phyloP scores from a whole-genome alignment of 2,329 filamentous ascomycete genomes.

The Aspergillaceae sp. region DNA sequence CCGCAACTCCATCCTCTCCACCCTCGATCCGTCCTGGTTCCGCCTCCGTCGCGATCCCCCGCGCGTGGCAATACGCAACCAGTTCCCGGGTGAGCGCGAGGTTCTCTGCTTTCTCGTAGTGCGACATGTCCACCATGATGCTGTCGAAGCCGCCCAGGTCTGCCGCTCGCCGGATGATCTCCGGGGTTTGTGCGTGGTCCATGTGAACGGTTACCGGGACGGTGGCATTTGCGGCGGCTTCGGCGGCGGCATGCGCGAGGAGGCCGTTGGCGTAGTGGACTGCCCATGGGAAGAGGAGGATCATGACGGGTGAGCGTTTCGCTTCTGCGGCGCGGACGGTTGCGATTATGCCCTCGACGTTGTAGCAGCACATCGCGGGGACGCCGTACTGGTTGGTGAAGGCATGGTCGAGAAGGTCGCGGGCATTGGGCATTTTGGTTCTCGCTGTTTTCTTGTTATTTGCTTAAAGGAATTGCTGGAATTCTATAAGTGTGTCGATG shows the following conservation, averaged over 20 bases:
- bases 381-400: conserved; percentile 50
- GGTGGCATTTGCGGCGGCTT: conserved; percentile 47
- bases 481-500: no score
- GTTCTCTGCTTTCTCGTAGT: conserved; percentile 64
- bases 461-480: not conserved
- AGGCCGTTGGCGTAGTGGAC: conserved; percentile 54
- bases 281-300: conserved; percentile 68
- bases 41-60: conserved; percentile 61
- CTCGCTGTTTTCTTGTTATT: not conserved
- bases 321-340: conserved; percentile 61
- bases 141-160: conserved; percentile 58
- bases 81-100: conserved; percentile 55
- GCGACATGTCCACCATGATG: conserved; percentile 72
- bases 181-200: conserved; percentile 58
- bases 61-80: conserved; percentile 54
- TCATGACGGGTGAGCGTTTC: conserved; percentile 58
- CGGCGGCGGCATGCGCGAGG: conserved; percentile 48
- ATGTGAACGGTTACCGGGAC: conserved; percentile 58
- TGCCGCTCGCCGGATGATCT: conserved; percentile 53
- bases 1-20: conserved; percentile 65
- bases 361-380: conserved; percentile 57
- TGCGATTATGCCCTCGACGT: conserved; percentile 62
- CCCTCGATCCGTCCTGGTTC: conserved; percentile 64
- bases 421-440: conserved; percentile 30
- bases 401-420: conserved; percentile 52